These are phyloP conservation scores for Stephanodiscus triporus DNA, from an alignment of 108 stramenopile species.

Conservation along the genomic window DNA sequence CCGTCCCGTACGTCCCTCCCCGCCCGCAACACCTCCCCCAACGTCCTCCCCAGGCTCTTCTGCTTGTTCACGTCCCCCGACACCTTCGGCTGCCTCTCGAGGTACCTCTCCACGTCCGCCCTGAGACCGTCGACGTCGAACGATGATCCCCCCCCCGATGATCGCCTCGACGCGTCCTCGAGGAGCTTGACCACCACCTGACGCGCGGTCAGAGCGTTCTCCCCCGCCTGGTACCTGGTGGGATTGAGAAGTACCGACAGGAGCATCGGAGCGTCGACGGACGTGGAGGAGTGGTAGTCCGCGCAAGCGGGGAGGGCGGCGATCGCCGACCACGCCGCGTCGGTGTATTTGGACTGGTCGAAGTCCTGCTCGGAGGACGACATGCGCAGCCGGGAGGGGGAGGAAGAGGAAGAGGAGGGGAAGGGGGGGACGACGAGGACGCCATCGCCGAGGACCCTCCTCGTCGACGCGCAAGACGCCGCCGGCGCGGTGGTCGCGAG, in stretches of 20 bases:
- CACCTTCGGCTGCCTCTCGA: conserved; percentile 69
- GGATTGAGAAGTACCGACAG: conserved; percentile 82
- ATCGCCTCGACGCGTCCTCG: conserved; percentile 57
- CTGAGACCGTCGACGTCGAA: conserved; percentile 58
- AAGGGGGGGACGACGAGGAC: background rate
- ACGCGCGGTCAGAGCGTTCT: conserved; percentile 68
- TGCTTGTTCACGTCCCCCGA: conserved; percentile 35
- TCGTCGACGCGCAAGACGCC: no score
- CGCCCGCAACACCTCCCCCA: conserved; percentile 65
- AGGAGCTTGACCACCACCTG: conserved; percentile 68
- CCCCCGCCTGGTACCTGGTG: conserved; percentile 66
- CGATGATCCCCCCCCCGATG: background rate
- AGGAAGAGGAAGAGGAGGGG: background rate
- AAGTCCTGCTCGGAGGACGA: conserved; percentile 61
- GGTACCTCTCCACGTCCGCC: conserved; percentile 61
- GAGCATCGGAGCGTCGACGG: conserved; percentile 73
- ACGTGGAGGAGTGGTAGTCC: conserved; percentile 63
- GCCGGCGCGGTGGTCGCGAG: no score
- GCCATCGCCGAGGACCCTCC: no score
- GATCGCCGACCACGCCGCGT: conserved; percentile 77
- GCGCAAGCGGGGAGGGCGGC: conserved; percentile 72
- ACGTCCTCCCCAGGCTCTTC: conserved; percentile 76
- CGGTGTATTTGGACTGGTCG: conserved; percentile 75
- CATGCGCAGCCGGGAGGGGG: background rate
- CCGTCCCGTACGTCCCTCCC: conserved; percentile 56